A percentile compares a stretch with the other conserved stretches of the same genome.
phyloP scores from a whole-genome alignment of 352 stramenopile species.

The Phytophthora pistaciae region DNA sequence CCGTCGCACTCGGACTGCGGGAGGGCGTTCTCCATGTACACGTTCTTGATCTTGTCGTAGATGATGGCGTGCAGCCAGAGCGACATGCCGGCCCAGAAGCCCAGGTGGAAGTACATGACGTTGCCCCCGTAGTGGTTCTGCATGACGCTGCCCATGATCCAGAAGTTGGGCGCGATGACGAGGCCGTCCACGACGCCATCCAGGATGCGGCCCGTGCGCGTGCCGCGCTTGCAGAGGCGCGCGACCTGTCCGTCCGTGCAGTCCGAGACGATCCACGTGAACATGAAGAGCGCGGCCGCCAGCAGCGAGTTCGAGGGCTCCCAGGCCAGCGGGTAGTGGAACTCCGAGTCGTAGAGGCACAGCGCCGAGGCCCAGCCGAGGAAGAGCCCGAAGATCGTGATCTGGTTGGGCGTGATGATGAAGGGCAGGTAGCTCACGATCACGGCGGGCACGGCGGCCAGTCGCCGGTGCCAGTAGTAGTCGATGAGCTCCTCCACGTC shows the following conservation, averaged over 20 bases:
- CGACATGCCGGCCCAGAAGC: constrained; percentile 69
- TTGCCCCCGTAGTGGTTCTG: constrained; percentile 61
- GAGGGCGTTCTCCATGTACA: constrained; percentile 88
- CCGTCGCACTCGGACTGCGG: constrained; percentile 82
- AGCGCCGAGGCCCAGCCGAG: constrained; percentile 74
- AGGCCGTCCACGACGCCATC: constrained; percentile 81
- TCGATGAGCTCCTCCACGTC: constrained; percentile 89
- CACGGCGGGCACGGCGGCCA: constrained; percentile 75
- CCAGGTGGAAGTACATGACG: constrained; percentile 57
- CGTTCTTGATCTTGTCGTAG: constrained; percentile 91
- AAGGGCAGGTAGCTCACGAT: constrained; percentile 88
- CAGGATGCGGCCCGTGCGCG: constrained; percentile 81
- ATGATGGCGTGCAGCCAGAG: constrained; percentile 85
- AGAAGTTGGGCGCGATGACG: constrained; percentile 81
- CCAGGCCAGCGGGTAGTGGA: constrained; percentile 76
- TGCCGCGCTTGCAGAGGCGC: constrained; percentile 85
- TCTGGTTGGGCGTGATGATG: constrained; percentile 89
- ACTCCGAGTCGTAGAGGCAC: constrained; percentile 86
- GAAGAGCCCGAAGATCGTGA: constrained; percentile 80
- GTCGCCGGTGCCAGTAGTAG: constrained; percentile 85
- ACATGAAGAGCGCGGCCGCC: constrained; percentile 70
- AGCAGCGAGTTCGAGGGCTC: constrained; percentile 65
- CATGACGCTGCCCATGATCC: constrained; percentile 64
- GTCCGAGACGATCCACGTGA: constrained; percentile 88
- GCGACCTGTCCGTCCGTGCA: constrained; percentile 85